Evolutionary conservation across 2,329 filamentous ascomycete genomes (phyloP).

Genomic region (Sphaerostilbella broomeana): DNA sequence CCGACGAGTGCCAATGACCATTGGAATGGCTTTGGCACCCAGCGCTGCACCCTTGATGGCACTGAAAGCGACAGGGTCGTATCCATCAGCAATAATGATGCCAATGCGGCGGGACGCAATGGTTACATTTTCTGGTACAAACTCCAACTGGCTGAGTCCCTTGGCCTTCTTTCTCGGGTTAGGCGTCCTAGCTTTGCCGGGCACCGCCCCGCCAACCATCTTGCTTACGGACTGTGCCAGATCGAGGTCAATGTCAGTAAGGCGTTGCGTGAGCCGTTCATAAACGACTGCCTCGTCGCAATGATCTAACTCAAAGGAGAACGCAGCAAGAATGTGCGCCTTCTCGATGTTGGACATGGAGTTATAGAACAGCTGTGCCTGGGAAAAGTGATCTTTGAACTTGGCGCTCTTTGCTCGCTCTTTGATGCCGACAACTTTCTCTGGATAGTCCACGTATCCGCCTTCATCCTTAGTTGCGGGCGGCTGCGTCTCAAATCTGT

Average conservation of each 20-base stretch:
- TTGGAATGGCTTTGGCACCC: slow-evolving; percentile 57
- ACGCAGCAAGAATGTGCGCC: slow-evolving; percentile 62
- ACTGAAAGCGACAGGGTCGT: slow-evolving; percentile 58
- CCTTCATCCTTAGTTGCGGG: slow-evolving; percentile 57
- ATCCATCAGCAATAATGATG: slow-evolving; percentile 72
- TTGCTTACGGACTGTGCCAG: slow-evolving; percentile 64
- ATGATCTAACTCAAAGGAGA: slow-evolving; percentile 73
- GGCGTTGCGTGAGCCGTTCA: slow-evolving; percentile 58
- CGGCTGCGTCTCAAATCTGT: slow-evolving; percentile 55
- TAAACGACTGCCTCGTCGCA: slow-evolving; percentile 76
- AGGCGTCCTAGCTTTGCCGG: slow-evolving; percentile 42
- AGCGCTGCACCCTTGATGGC: slow-evolving; percentile 58
- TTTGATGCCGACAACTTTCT: slow-evolving; percentile 64
- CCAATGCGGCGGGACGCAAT: slow-evolving; percentile 67
- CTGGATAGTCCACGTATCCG: slow-evolving; percentile 59
- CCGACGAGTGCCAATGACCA: slow-evolving; percentile 65
- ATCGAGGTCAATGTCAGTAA: slow-evolving; percentile 64
- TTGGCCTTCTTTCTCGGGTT: slow-evolving; percentile 66
- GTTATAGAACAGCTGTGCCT: slow-evolving; percentile 80
- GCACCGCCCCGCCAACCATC: slow-evolving; percentile 59
- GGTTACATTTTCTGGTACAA: slow-evolving; percentile 53
- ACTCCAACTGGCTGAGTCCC: slow-evolving; percentile 63
- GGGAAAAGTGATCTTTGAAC: slow-evolving; percentile 70
- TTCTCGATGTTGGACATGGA: slow-evolving; percentile 63
- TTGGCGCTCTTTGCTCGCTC: slow-evolving; percentile 61